Evolutionary conservation across 176 grass and related monocot species (phyloP), one percentile per base, ranked within the genome.

Genomic region (Pontederia paniculata): DNA sequence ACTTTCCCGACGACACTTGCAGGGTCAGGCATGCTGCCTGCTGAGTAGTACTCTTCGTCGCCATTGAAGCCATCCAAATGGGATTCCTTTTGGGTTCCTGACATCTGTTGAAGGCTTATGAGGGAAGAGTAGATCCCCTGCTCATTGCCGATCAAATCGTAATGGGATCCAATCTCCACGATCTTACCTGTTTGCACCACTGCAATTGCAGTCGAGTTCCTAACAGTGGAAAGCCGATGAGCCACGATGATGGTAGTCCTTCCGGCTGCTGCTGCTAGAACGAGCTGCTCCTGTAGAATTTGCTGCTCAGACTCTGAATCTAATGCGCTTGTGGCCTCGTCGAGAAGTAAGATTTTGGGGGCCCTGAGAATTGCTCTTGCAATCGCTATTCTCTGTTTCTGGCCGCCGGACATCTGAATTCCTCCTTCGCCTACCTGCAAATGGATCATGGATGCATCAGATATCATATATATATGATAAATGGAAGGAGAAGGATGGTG

Each of bases 321-420:
- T 8, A 77, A 43, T 57, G 74, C 66, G 10, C 74, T 77, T 16
- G 74, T 77, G 2, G 74, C 74, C 49, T 70, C 74, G 25, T 77
- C 74, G 15, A 77, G 62, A 48, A 77, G 74, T 7, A 77, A 55
- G 47, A 77, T 77, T 45, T 57, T 48, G 0, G 74, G 74, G n/a
- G 51, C 28, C 48, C 63, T 77, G 11, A 77, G 43, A 10, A 77
- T 45, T 20, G 74, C 59, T 60, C 82, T 68, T 75, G 82, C 77
- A 12, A 80, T 79, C 18, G 77, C 82, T 21, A 80, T 76, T 37
- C 82, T 37, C 65, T 85, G 82, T 69, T 85, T 85, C 73, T 85
- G 82, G 13, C 82, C 82, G 61, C 82, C 82, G 0, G 82, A 85
- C 48, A 85, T 67, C 37, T 80, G 82, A 50, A 71, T 61, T 54